Evolutionary conservation across 78 protist genomes (phyloP).

Genomic region (Chrysochromulina parva): DNA sequence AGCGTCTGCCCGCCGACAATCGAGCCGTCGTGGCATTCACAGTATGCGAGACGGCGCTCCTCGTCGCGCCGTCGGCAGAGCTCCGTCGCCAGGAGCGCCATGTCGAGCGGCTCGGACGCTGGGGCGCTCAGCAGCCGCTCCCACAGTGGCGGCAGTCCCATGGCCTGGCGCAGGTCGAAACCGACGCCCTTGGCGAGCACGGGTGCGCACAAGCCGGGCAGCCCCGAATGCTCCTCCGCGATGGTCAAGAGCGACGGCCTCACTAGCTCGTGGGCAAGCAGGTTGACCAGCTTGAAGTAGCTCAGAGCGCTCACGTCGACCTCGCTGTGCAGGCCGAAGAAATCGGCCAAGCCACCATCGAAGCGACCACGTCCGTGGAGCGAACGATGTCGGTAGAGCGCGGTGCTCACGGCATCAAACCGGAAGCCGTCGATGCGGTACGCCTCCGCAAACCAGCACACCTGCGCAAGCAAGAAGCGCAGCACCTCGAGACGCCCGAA

Average conservation of each 20-base stretch:
- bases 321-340: constrained; percentile 81
- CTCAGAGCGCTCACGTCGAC: constrained; percentile 68
- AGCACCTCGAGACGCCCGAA: constrained; percentile 83
- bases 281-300: constrained; percentile 62
- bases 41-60: constrained; percentile 87
- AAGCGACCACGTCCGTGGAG: constrained; percentile 45
- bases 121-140: background rate
- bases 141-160: constrained; percentile 3
- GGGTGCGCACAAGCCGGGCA: constrained; percentile 88
- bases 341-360: constrained; percentile 77
- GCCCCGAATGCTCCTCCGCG: constrained; percentile 94
- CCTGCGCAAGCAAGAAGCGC: constrained; percentile 89
- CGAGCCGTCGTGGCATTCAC: constrained; percentile 91
- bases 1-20: constrained; percentile 96
- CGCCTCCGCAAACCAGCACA: constrained; percentile 70
- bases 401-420: constrained; percentile 92
- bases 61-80: constrained; percentile 14
- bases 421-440: constrained; percentile 96
- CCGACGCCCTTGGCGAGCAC: constrained; percentile 90
- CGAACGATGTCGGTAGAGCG: constrained; percentile 92
- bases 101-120: background rate
- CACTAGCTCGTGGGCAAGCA: background rate
- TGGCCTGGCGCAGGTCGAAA: constrained; percentile 86
- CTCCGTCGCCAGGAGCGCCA: background rate
- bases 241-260: constrained; percentile 72